phyloP scores from a whole-genome alignment of 2,329 filamentous ascomycete species.

The Trichoderma arundinaceum region DNA sequence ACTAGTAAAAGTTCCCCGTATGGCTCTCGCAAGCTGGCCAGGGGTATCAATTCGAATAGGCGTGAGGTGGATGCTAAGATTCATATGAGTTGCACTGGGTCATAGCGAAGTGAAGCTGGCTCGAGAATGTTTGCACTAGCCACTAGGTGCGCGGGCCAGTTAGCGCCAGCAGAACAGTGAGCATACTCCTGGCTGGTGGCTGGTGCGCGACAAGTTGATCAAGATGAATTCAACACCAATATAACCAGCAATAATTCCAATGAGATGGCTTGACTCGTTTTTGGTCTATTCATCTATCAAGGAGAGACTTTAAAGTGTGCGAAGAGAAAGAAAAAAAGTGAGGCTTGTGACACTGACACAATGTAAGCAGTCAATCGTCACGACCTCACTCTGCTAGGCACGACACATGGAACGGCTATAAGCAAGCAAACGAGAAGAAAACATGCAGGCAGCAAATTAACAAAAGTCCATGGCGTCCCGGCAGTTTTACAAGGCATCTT shows the following conservation, averaged over 20 bases:
- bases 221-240: neutral
- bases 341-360: too few species aligned
- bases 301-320: too few species aligned
- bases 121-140: constrained; percentile 10
- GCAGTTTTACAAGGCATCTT: too few species aligned
- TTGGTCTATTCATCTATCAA: neutral
- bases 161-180: neutral
- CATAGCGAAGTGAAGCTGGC: constrained; percentile 19
- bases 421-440: too few species aligned
- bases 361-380: too few species aligned
- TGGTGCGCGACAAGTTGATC: constrained; percentile 11
- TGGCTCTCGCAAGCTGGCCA: neutral
- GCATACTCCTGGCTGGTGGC: neutral
- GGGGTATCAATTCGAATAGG: neutral
- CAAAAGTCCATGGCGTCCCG: too few species aligned
- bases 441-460: too few species aligned
- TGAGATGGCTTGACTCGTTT: neutral
- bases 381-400: too few species aligned
- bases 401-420: too few species aligned
- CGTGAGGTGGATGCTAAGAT: neutral
- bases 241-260: neutral
- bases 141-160: constrained; percentile 2
- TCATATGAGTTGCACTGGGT: neutral
- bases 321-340: neutral
- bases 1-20: neutral